Base-by-base conservation (phyloP, 257 asterid species). In the Eucommia ulmoides region DNA sequence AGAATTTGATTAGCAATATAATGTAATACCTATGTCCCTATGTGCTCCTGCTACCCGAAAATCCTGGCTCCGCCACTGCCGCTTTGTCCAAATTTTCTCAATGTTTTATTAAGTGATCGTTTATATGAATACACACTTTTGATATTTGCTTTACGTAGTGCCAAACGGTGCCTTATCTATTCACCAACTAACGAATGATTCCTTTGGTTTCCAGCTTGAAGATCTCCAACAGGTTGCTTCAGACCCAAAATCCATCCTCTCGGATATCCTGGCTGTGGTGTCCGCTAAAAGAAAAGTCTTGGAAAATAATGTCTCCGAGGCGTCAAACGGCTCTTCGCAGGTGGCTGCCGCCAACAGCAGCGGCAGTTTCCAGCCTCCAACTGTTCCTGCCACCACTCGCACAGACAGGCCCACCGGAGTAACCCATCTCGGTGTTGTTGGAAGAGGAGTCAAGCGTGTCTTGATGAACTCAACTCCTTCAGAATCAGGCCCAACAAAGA, bases 381-480 rank as follows among this genome's bases (percentile, higher is more conserved):
- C 92, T 35, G 48, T 86, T 53, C 74, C 66, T 55, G 73, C 96
- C 48, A 78, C 92, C 19, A 80, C 84, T 49, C 92, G 67, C 59
- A 80, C 94, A 23, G 76, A 64, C 45, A 75, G 70, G 23, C 51
- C 71, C 38, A 46, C 88, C 41, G 86, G 63, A 50, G 92, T 89
- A 54, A 89, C 94, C 1, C 76, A 89, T 68, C 77, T 89, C 48
- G 98, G 98, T 3, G 92, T 89, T 7, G 98, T 89, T 58, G 98
- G 98, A 65, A 74, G 98, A 70, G 98, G 98, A 53, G 96, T 85
- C 24, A 89, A 89, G 71, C 79, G 98, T 24, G 93, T 82, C 19
- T 72, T 69, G 22, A 64, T 79, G 82, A 71, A 73, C 66, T 50
- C 96, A 11, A 51, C 55, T 25, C 26, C 67, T 8, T 23, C 52